Evolutionary conservation across 164 flowering plant genomes (phyloP), one percentile per base, ranked within the genome.

Genomic region (Buxus sempervirens): DNA sequence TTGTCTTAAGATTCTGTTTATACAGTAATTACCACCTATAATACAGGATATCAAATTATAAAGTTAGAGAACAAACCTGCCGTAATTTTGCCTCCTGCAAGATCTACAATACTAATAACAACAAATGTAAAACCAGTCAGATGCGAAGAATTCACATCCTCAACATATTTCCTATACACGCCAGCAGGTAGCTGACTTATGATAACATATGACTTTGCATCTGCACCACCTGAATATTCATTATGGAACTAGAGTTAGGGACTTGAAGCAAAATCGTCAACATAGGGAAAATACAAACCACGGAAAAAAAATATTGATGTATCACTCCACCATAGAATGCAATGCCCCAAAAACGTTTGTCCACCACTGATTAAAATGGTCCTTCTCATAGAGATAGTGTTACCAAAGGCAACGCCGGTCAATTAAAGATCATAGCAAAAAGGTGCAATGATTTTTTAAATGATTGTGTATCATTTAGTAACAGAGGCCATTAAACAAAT

Each of bases 61-160:
- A 5, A 42, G 26, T 5, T 63, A 27, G 22, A 25, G 71, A 63
- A 54, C 65, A 69, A 78, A 95, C 98, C 97, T 89, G 91, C 97
- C 10, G 96, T 60, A 32, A 91, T 80, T 81, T 81, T 84, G 62
- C 96, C 97, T 66, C 98, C 96, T 48, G 93, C 88, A 64, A 91
- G 86, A 66, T 86, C 83, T 64, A 91, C 84, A 76, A 87, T 79
- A 73, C 92, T 78, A 58, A 90, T 38, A 7, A 88, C 82, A 18
- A 80, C 89, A 75, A 91, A 95, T 23, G 90, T 80, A 60, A 95
- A 87, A 16, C 96, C 98, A 54, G 84, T 81, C 60, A 85, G 36
- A 67, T 82, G 96, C 16, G 86, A 71, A 6, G 79, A 75, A 67
- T 73, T 75, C 56, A 61, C 78, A 82, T 95, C 88, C 75, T 85